Conservation (phyloP, 768 basidiomycete species). For the Suillus subalutaceus region DNA sequence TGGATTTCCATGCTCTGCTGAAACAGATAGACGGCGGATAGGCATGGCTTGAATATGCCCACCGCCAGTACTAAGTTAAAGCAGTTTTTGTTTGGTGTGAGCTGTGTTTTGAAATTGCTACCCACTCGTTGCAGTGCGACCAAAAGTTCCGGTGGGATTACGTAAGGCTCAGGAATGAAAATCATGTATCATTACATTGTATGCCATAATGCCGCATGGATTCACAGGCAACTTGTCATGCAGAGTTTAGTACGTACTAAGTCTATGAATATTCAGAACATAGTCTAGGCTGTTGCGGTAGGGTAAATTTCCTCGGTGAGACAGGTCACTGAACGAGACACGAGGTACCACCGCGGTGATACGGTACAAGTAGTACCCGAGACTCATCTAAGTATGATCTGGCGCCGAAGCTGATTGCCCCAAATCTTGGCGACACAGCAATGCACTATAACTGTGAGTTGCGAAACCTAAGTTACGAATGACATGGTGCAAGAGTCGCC, state of each 20-base stretch:
- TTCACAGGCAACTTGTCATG: background rate
- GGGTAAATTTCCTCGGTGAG: background rate
- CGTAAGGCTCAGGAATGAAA: background rate
- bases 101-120: constrained; percentile 6
- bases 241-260: background rate
- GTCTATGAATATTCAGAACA: background rate
- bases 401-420: background rate
- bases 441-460: background rate
- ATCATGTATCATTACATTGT: constrained; percentile 2
- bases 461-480: background rate
- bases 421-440: background rate
- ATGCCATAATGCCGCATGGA: background rate
- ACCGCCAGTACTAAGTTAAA: constrained; percentile 19
- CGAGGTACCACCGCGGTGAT: background rate
- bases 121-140: constrained; percentile 6
- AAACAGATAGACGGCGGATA: constrained; percentile 65
- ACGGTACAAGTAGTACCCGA: background rate
- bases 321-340: background rate
- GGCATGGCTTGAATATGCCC: constrained; percentile 41
- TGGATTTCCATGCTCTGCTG: constrained; percentile 43
- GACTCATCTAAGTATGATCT: background rate
- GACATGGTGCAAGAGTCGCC: background rate
- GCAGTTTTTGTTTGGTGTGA: constrained; percentile 5
- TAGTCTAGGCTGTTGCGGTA: background rate
- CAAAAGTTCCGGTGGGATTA: constrained; percentile 1